A percentile compares a stretch with the other conserved stretches of the same genome.
Evolutionary conservation across 179 eudicot species (phyloP).

Genomic region (Carnegiea gigantea): DNA sequence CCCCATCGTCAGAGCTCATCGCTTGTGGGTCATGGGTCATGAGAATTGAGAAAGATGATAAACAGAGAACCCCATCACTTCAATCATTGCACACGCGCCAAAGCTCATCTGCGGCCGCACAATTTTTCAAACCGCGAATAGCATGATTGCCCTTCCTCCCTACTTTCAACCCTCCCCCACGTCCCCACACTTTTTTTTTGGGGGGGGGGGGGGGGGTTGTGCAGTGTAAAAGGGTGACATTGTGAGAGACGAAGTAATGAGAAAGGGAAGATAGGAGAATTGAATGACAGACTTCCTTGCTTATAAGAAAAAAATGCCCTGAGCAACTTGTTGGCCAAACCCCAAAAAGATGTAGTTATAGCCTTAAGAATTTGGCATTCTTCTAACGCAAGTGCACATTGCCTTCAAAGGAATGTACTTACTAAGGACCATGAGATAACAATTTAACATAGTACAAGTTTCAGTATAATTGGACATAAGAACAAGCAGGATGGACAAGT

Average conservation of each 20-base stretch:
- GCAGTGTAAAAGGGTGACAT: background rate
- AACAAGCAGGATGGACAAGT: background rate
- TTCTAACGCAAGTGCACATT: too few relatives aligned
- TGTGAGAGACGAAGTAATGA: background rate
- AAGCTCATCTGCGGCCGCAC: slow-evolving; percentile 29
- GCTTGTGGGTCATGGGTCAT: background rate
- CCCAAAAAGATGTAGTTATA: background rate
- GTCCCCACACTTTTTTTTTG: background rate
- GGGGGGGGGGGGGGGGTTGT: too few relatives aligned
- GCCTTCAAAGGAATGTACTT: too few relatives aligned
- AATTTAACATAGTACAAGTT: background rate
- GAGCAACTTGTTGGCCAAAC: background rate
- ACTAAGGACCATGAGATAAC: background rate
- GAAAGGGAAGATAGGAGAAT: background rate
- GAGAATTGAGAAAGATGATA: background rate
- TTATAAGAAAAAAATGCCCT: background rate
- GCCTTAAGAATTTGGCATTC: too few relatives aligned
- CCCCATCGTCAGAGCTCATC: slow-evolving; percentile 12
- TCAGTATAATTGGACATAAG: too few relatives aligned
- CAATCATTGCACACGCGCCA: slow-evolving; percentile 35
- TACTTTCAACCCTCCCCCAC: background rate
- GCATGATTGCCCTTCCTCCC: background rate
- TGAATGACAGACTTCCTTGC: background rate
- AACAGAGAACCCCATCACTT: slow-evolving; percentile 12
- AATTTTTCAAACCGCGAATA: slow-evolving; percentile 13